phyloP scores from a whole-genome alignment of 148 eudicot genomes.

The Diospyros lotus region DNA sequence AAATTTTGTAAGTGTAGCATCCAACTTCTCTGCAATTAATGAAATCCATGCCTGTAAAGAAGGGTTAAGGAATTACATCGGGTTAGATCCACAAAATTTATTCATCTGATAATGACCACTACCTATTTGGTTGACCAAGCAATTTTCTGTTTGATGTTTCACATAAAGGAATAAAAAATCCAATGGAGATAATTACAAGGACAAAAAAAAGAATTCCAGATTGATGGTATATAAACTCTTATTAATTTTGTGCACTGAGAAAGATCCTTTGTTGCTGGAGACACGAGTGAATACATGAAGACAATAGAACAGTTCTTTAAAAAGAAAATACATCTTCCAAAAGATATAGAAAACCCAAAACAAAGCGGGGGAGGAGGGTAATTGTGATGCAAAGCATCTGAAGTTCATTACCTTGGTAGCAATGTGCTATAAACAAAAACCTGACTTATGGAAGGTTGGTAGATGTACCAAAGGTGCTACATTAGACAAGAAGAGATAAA shows the following conservation, averaged over 20 bases:
- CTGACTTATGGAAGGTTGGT: not conserved
- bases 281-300: not conserved
- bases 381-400: not conserved
- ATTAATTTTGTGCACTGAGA: not conserved
- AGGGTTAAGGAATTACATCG: not conserved
- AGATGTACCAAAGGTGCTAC: slow-evolving; percentile 3
- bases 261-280: not conserved
- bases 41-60: slow-evolving; percentile 83
- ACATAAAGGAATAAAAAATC: not conserved
- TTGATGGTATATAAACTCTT: not conserved
- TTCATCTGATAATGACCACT: not conserved
- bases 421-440: not conserved
- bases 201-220: not conserved
- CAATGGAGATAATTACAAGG: not conserved
- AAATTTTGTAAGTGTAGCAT: slow-evolving; percentile 71
- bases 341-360: not conserved
- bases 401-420: not conserved
- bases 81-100: not conserved
- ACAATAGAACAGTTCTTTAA: not conserved
- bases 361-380: not conserved
- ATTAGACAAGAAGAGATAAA: not conserved
- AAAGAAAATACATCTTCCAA: not conserved
- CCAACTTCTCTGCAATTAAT: slow-evolving; percentile 81
- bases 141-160: not conserved
- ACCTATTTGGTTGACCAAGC: not conserved